Percentiles rank a stretch among this genome's conserved stretches.
These are phyloP conservation scores for Geosmithia flava DNA, from an alignment of 2,329 filamentous ascomycete species.

Conservation along the genomic window DNA sequence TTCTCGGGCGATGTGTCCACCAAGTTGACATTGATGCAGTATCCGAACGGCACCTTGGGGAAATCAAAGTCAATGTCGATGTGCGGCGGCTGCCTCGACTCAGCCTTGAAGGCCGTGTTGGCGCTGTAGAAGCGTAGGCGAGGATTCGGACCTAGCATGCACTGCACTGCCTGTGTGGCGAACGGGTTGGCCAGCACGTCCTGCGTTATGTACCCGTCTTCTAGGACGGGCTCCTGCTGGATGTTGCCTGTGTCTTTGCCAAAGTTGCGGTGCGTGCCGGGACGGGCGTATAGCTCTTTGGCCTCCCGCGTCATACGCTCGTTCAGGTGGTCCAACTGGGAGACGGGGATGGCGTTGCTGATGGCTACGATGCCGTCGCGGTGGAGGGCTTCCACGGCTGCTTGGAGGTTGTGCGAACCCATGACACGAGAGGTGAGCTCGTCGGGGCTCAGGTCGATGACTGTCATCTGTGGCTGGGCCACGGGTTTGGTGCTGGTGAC, in stretches of 20 bases:
- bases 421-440: neutral
- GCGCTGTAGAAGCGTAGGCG: slow-evolving; percentile 46
- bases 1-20: slow-evolving; percentile 36
- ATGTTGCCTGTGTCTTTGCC: slow-evolving; percentile 53
- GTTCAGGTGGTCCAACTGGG: slow-evolving; percentile 40
- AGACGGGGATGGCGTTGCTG: slow-evolving; percentile 35
- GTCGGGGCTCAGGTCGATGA: neutral
- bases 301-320: slow-evolving; percentile 47
- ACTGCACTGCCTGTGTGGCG: slow-evolving; percentile 41
- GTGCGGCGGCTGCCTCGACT: slow-evolving; percentile 42
- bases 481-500: neutral
- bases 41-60: slow-evolving; percentile 39
- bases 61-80: slow-evolving; percentile 47
- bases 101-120: slow-evolving; percentile 35
- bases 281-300: slow-evolving; percentile 28
- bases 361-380: slow-evolving; percentile 44
- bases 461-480: neutral
- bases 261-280: slow-evolving; percentile 42
- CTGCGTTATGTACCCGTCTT: slow-evolving; percentile 20
- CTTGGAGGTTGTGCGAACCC: slow-evolving; percentile 36
- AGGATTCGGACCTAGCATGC: slow-evolving; percentile 39
- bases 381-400: slow-evolving; percentile 36
- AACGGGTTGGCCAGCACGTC: slow-evolving; percentile 29
- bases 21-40: slow-evolving; percentile 40
- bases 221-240: slow-evolving; percentile 46